Conservation (phyloP, 1,139 yeast genomes). For the Arxiozyma heterogenica region DNA sequence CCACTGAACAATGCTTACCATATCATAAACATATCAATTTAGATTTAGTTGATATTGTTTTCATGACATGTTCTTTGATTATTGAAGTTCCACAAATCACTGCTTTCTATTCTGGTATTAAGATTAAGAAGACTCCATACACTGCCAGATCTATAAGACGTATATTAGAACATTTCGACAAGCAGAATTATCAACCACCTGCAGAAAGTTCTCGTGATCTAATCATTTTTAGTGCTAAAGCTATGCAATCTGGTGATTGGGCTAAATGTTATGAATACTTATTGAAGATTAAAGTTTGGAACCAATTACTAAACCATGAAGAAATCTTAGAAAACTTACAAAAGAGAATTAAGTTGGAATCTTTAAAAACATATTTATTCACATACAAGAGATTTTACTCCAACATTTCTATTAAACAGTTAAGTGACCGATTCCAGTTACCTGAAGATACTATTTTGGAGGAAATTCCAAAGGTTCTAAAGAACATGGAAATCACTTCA, state of each 20-base stretch:
- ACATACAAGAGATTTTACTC: constrained; percentile 71
- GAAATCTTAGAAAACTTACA: constrained; percentile 61
- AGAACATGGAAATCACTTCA: constrained; percentile 55
- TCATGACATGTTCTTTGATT: constrained; percentile 81
- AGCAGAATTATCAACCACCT: constrained; percentile 94
- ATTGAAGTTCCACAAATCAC: constrained; percentile 89
- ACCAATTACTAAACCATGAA: constrained; percentile 62
- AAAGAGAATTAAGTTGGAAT: constrained; percentile 77
- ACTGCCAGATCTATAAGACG: constrained; percentile 81
- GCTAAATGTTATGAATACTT: constrained; percentile 62
- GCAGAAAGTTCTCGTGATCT: constrained; percentile 95
- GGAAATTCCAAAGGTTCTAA: constrained; percentile 66
- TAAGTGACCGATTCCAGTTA: constrained; percentile 61
- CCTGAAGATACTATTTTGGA: constrained; percentile 47
- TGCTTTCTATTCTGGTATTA: constrained; percentile 43
- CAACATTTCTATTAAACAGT: constrained; percentile 60
- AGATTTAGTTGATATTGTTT: constrained; percentile 90
- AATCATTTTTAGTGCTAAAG: constrained; percentile 86
- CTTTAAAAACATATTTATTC: constrained; percentile 82
- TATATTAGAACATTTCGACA: constrained; percentile 84
- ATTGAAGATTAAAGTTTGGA: constrained; percentile 79
- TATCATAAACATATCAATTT: constrained; percentile 97
- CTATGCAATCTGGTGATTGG: constrained; percentile 90
- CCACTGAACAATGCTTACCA: constrained; percentile 77
- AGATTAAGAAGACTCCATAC: constrained; percentile 53